Percentiles rank a stretch among this genome's conserved stretches.
Conservation (phyloP, 305 asterid species). For the Stenogyne calaminthoides region DNA sequence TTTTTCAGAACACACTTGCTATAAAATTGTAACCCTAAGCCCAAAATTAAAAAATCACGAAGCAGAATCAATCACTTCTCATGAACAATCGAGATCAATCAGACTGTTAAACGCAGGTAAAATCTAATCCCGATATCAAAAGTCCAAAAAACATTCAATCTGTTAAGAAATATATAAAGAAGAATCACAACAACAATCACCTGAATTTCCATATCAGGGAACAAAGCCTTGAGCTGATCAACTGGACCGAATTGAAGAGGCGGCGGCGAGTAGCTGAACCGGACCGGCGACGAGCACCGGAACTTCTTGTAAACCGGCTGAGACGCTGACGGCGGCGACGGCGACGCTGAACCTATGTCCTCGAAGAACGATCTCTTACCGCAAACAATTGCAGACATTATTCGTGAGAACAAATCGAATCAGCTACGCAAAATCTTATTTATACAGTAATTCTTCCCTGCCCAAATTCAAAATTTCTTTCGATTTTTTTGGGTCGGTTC, state of each 20-base stretch:
- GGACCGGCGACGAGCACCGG: slow-evolving; percentile 64
- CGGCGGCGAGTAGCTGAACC: slow-evolving; percentile 50
- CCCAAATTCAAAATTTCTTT: slow-evolving; percentile 13
- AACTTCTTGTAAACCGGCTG: slow-evolving; percentile 65
- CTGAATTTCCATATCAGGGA: slow-evolving; percentile 66
- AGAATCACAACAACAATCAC: slow-evolving; percentile 29
- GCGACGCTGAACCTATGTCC: slow-evolving; percentile 50
- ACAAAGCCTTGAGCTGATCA: slow-evolving; percentile 61
- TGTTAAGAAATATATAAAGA: not conserved
- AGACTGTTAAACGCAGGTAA: not conserved
- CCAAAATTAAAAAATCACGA: not conserved
- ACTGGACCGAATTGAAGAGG: slow-evolving; percentile 37
- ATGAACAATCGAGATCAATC: slow-evolving; percentile 20
- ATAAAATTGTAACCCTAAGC: not conserved
- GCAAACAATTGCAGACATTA: slow-evolving; percentile 77
- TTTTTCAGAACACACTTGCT: not conserved
- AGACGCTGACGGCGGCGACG: slow-evolving; percentile 54
- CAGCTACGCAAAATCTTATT: not conserved
- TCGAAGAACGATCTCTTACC: slow-evolving; percentile 88
- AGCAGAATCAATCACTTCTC: not conserved
- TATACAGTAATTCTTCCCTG: not conserved
- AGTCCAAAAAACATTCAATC: not conserved
- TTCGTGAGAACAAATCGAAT: slow-evolving; percentile 23
- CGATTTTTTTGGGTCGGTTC: slow-evolving; percentile 26
- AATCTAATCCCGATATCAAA: not conserved